Evolutionary conservation across 768 basidiomycete genomes (phyloP), one percentile per base, ranked within the genome.

Genomic region (Xanthoconium stramineum): DNA sequence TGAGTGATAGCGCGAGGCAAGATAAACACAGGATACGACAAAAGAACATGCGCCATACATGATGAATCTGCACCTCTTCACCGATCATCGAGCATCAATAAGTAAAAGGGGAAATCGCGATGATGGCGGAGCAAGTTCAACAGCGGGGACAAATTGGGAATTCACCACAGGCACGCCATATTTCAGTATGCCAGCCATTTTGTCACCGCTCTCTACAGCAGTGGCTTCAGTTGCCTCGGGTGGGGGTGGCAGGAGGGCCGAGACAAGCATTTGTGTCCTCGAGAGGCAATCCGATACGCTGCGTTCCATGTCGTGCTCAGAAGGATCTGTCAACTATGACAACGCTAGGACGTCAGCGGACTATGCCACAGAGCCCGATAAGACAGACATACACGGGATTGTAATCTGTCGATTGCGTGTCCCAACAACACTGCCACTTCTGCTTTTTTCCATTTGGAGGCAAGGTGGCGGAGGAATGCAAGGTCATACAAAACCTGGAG

Each of bases 41-140:
- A 57, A 36, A 39, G 48, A 40, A 58, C 65, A 60, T 55, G 58
- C 55, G 57, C 46, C 57, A 32, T 55, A 58, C 63, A 56, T 20
- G 59, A 57, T 59, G 55, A 57, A 63, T 59, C 37, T 28, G 52
- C 47, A 51, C 54, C 52, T 51, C 43, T 54, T 36, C 53, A 59
- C 56, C 43, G 39, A 61, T 66, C 60, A 71, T 56, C 66, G 62
- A 52, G 50, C 47, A 52, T 82, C 85, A 55, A 89, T 77, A 54
- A 91, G 76, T 45, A 93, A 72, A 65, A 91, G 74, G 15, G 88
- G 88, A 71, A 93, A 90, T 55, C 91, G 78, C 42, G 87, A 78
- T 39, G 84, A 83, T 17, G 89, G 83, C 60, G 87, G 89, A 20
- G 84, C 86, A 33, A 88, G 69, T 38, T 86, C 81, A 42, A 90